Base-by-base conservation (phyloP, 208 protist species). In the Eutreptiella sp. region DNA sequence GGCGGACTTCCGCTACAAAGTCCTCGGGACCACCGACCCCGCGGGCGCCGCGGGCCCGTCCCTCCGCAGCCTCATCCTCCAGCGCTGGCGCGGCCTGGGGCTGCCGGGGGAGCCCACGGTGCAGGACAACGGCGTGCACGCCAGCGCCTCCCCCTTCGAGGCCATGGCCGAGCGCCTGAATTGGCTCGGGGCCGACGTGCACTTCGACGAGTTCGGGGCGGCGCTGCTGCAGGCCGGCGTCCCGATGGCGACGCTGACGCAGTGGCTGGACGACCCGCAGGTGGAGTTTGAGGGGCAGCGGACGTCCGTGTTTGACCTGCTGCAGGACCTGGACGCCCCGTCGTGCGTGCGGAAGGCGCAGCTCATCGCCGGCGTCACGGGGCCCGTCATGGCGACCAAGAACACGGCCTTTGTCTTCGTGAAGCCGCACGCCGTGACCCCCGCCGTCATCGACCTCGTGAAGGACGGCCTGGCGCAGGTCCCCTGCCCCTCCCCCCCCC, bases 11-110 rank as follows among this genome's bases (percentile, higher is more conserved):
- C 62, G 77, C 50, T 38, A 16, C 3, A 41, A 75, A 16, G 35
- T 87, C 2, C 57, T 85, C 38, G 83, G 83, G 14, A 48, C 47
- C 23, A 83, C 80, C 21, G 69, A 84, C 50, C 83, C 78, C 0
- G 38, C 24, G 14, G 54, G 46, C 19, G 79, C 73, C 26, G 24
- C 57, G 3, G 35, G 54, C 5, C 69, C 53, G 50, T 80, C 75
- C 48, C 45, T 90, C 29, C 70, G 78, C 46, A 65, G 73, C 1
- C 54, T 71, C 2, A 73, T 90, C 58, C 61, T 70, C 24, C 31
- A 54, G 21, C 43, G 74, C 21, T 88, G 80, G 79, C 32, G 66
- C 38, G 66, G 53, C 3, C 72, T 86, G 14, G 81, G 73, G 26
- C 64, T 90, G 41, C 16, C 52, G 29, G 36, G 52, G n/a, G 58